A percentile compares a stretch with the other conserved stretches of the same genome.
phyloP scores from a whole-genome alignment of 2,329 filamentous ascomycete species.

The Calonectria leucothoes region DNA sequence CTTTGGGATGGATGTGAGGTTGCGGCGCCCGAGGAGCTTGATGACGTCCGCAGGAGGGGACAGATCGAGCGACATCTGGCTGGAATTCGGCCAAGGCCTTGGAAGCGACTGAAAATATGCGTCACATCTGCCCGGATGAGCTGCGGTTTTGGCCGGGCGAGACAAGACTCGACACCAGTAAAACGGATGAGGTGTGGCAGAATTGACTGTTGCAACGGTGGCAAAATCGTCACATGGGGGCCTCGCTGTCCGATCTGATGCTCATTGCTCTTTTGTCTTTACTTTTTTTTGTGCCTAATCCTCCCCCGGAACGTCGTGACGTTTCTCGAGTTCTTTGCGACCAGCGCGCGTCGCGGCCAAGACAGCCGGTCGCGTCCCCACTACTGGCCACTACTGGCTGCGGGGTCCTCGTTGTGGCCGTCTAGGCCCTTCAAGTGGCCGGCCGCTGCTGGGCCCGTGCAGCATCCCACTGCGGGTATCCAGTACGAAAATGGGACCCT shows the following conservation, averaged over 20 bases:
- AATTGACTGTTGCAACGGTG: background rate
- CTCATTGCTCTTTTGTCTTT: background rate
- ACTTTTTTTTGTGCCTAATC: background rate
- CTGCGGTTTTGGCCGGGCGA: constrained; percentile 1
- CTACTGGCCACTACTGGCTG: too few relatives aligned
- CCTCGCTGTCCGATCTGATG: background rate
- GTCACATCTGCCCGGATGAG: constrained; percentile 36
- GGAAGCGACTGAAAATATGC: constrained; percentile 23
- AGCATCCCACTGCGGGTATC: constrained; percentile 8
- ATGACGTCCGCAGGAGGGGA: constrained; percentile 37
- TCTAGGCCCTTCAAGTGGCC: background rate
- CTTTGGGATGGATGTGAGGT: constrained; percentile 47
- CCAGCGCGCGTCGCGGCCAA: constrained; percentile 16
- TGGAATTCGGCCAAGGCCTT: constrained; percentile 32
- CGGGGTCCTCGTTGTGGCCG: constrained; percentile 11
- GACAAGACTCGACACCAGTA: background rate
- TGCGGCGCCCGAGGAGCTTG: constrained; percentile 42
- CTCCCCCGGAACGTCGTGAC: background rate
- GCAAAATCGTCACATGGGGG: background rate
- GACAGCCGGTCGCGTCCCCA: constrained; percentile 17
- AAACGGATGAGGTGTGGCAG: background rate
- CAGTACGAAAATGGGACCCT: constrained; percentile 1
- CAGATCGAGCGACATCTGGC: constrained; percentile 40
- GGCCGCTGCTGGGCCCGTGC: constrained; percentile 7
- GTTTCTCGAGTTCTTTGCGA: background rate